Base-by-base conservation (phyloP, 163 green algal genomes). In the Scenedesmus sp. region DNA sequence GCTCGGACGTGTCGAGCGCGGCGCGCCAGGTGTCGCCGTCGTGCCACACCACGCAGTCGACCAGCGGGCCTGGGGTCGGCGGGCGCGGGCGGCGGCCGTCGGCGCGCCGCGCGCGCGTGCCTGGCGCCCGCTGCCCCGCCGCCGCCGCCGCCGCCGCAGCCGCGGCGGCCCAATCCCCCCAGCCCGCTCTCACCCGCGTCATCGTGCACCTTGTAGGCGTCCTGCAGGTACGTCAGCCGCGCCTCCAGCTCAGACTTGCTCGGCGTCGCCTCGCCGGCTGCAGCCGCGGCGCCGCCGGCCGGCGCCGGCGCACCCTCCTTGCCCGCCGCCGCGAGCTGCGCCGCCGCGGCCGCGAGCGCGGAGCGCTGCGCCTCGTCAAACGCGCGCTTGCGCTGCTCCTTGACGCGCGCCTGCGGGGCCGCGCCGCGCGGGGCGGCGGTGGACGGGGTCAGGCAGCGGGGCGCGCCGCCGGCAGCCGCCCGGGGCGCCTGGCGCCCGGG, bases 11-110 rank as follows among this genome's bases (percentile, higher is more conserved):
- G 83, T 97, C 95, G 5, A 98, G 62, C 0, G 95, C 95, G 0
- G 89, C 91, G 28, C 89, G 81, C 90, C 90, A 97, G 1, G n/a
- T 62, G 18, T 57, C 26, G 39, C 92, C 94, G 77, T 98, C 95
- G 66, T 97, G 86, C 95, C 95, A 98, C 36, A 97, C 93, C 39
- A 98, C 92, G 39, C 80, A 91, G 51, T 98, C 87, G 4, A 97
- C 54, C 29, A 93, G 48, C 4, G 94, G 92, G 29, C 93, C 93
- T 89, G 75, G 44, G 34, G 4, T 28, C 10, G 39, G 39, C 6
- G 39, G 39, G 51, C 51, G 22, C 18, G 51, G 20, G n/a, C 5
- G 51, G 22, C 54, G 4, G 56, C 56, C 18, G 24, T 15, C 6
- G 54, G 2, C 33, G 15, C 45, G 45, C 45, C 45, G 45, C 45